phyloP scores from a whole-genome alignment of 2,329 filamentous ascomycete species.

The Xylariaceae sp. region DNA sequence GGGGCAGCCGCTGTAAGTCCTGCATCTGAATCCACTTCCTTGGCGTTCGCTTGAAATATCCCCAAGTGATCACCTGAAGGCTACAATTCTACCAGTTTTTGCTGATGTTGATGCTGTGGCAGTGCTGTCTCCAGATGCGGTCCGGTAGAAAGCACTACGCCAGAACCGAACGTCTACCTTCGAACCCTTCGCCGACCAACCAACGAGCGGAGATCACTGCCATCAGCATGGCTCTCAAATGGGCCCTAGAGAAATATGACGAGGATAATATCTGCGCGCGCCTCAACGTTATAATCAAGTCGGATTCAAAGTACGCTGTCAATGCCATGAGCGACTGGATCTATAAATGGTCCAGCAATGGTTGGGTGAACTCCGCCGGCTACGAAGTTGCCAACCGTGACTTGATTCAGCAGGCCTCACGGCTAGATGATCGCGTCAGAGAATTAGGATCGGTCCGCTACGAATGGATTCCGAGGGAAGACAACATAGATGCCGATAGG shows the following conservation, averaged over 20 bases:
- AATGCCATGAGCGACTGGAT: slow-evolving; percentile 31
- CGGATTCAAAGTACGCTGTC: slow-evolving; percentile 35
- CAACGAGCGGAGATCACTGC: slow-evolving; percentile 35
- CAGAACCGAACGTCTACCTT: background rate
- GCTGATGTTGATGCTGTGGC: background rate
- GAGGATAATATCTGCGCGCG: slow-evolving; percentile 16
- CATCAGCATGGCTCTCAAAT: slow-evolving; percentile 44
- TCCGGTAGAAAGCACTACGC: background rate
- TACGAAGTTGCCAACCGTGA: slow-evolving; percentile 33
- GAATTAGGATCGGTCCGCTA: slow-evolving; percentile 29
- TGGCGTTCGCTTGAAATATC: too few species aligned
- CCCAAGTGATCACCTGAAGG: too few species aligned
- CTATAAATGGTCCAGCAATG: slow-evolving; percentile 31
- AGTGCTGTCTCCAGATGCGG: slow-evolving; percentile 18
- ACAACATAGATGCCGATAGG: slow-evolving; percentile 31
- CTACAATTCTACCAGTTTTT: background rate
- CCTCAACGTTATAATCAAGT: slow-evolving; percentile 28
- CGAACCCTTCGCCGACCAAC: slow-evolving; percentile 22
- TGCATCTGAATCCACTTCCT: too few species aligned
- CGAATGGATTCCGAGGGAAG: slow-evolving; percentile 30
- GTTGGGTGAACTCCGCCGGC: slow-evolving; percentile 30
- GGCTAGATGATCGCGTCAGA: slow-evolving; percentile 24
- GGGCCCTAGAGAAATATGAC: slow-evolving; percentile 36
- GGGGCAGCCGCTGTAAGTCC: slow-evolving; percentile 27
- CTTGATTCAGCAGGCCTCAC: slow-evolving; percentile 28